Evolutionary conservation across 108 stramenopile genomes (phyloP), one percentile per base, ranked within the genome.

Genomic region (Nitzschia inconspicua): DNA sequence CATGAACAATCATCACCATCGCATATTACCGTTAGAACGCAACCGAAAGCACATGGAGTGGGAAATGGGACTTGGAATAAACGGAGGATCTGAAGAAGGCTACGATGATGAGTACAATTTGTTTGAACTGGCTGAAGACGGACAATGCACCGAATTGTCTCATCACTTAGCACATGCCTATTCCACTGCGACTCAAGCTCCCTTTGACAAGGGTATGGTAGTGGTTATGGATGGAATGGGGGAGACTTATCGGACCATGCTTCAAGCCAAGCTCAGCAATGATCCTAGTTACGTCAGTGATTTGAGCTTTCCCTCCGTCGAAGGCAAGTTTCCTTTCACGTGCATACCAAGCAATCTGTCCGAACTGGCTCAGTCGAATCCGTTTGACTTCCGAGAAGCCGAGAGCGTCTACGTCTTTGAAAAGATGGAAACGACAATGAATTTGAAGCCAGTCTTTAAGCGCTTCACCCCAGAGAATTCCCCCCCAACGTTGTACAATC

Each of bases 111-210:
- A 89, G 39, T 80, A 86, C 39, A 89, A 89, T 62, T 44, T 86
- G 24, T 63, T 88, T 18, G 20, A 41, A 29, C 37, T 47, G 7
- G 43, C 31, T 22, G 60, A 25, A 3, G 62, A 63, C 29, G 46
- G 9, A 18, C 35, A 63, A 19, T 25, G 24, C 50, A 32, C 75
- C 22, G 96, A 96, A 74, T 52, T 97, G 42, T 93, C 91, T 41
- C 95, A 96, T 78, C 96, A 97, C 73, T 81, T 96, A 60, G 96
- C 96, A 6, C 96, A 97, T 80, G 96, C 94, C 24, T 97, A 93
- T 59, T 82, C 84, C 40, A 86, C 82, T n/a, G 91, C 86, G 18
- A 57, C 86, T 16, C 93, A 94, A 63, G 67, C 72, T 44, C 87
- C 89, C 14, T 89, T 89, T 75, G 81, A 88, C 50, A 30, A 41